Evolutionary conservation across 768 basidiomycete species (phyloP), one percentile per base, ranked within the genome.

Genomic region (Termitomyces sp.): DNA sequence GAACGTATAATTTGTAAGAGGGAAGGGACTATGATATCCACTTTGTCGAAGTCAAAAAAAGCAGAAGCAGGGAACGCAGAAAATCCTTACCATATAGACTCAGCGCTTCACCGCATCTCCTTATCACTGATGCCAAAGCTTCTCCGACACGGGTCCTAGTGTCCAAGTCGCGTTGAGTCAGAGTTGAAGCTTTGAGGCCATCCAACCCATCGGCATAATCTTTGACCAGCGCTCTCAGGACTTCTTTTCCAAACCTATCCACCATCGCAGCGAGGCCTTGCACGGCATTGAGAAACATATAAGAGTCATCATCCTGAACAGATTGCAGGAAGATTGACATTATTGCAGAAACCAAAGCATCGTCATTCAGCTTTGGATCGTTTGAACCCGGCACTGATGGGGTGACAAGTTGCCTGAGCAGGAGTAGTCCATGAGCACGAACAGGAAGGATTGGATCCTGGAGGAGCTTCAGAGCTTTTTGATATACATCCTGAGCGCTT

Each of bases 371-470:
- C 63, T 65, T 63, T 26, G 64, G 59, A 7, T 66, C 66, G 18
- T 63, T 55, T 30, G 65, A 43, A 13, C 60, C 63, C 9, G 61
- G 59, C 22, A 62, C 58, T 5, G 64, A 58, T 20, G 79, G 72
- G 24, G 79, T 75, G 20, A 94, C 85, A 26, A 98, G 82, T 59
- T 92, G 82, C 49, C 89, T 85, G 22, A 98, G 79, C 24, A 94
- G 77, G 38, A 92, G 75, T 3, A 98, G 76, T 6, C 96, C 96
- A 67, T 98, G 94, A 0, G 92, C 96, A 48, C 95, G 87, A 42
- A 98, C 94, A 22, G 96, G 95, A 10, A 98, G 78, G 36, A 96
- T 84, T 1, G 92, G 88, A 69, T 98, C 96, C 70, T 94, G 90
- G 12, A 98, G 75, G 26, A 95, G 81, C 62, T 87, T 89, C 18